Base-by-base conservation (phyloP, 768 basidiomycete genomes). In the Tylopilus intermedius region DNA sequence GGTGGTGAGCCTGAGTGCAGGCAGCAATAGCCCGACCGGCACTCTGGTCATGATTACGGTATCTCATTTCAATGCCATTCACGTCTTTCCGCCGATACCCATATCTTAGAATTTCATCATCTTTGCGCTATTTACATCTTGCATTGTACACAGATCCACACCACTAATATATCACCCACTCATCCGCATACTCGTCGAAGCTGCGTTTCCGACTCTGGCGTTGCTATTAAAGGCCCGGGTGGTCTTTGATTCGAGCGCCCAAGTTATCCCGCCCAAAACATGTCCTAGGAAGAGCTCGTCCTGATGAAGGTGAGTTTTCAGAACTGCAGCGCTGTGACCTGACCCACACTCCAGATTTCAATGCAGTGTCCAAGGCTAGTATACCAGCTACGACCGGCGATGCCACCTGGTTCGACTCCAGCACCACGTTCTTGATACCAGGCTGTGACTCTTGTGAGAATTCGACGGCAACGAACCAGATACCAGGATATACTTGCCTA, bases 351-450 rank as follows among this genome's bases (percentile, higher is more conserved):
- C 88, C 88, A 90, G 30, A 87, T 90, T 61, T 86, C 82, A 60
- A 82, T 84, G 48, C 82, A 69, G 65, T 94, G 91, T 0, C 90
- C 90, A 0, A 93, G 76, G 56, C 82, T 77, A 0, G 91, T 93
- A 65, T 90, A 93, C 72, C 88, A 93, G 60, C 88, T 90, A 35
- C 90, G 78, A 21, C 90, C 91, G 2, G 83, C 77, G 38, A 64
- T 61, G 24, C 76, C 66, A 18, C 74, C 67, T 26, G 63, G 65
- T 57, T 79, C 73, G 4, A 81, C 79, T 0, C 88, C 88, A 27
- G 84, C 81, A 15, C 87, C 87, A 3, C 74, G 78, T 57, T 86
- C 83, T 67, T 91, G 90, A 65, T 79, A 92, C 90, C 90, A 94
- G 21, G 92, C 90, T 90, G 56, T 14, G 9, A 37, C 24, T 15